Conservation (phyloP, 1,139 yeast species). For the Saccharomyces hybrid region DNA sequence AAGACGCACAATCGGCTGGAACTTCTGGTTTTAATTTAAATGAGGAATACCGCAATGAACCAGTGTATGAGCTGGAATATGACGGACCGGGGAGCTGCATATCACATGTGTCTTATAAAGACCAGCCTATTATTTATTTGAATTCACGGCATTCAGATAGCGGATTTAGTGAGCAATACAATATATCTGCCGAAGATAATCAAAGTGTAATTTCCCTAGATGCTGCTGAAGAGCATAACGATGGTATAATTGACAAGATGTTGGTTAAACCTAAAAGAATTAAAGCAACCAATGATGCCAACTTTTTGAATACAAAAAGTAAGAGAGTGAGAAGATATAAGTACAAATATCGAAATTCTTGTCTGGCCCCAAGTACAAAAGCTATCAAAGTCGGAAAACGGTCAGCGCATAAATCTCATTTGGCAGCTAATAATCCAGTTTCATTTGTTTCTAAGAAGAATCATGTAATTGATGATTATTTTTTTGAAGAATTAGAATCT, state of each 20-base stretch:
- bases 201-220: background rate
- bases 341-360: background rate
- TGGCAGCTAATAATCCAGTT: too few relatives aligned
- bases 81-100: background rate
- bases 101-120: background rate
- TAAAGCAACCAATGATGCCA: background rate
- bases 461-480: background rate
- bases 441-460: background rate
- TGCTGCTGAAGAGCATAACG: background rate
- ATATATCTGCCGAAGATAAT: background rate
- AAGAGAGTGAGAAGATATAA: background rate
- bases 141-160: background rate
- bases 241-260: background rate
- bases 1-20: constrained; percentile 15
- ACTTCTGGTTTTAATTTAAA: constrained; percentile 15
- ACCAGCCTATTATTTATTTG: background rate
- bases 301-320: background rate
- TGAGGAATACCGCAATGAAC: constrained; percentile 2
- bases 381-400: background rate
- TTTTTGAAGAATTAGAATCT: background rate
- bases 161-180: background rate
- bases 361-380: background rate
- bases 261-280: background rate
- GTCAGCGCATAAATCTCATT: background rate
- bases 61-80: background rate